Conservation (phyloP, 2,329 filamentous ascomycete species). For the Incumbomyces lentus region DNA sequence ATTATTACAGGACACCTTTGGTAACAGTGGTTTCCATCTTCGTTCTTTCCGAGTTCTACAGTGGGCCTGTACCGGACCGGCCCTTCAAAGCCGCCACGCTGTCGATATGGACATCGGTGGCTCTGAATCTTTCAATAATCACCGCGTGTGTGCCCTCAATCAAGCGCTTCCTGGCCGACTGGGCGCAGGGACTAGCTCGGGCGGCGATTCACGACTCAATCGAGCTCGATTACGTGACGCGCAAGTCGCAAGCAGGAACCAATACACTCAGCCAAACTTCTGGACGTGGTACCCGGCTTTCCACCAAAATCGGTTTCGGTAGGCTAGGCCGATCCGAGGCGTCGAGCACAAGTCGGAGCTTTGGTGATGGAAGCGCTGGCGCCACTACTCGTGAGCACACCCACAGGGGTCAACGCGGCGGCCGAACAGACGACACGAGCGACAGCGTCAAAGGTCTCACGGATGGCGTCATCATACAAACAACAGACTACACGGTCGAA, state of each 20-base stretch:
- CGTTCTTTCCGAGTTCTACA: slow-evolving; percentile 13
- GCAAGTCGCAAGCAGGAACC: neutral
- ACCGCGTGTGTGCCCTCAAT: slow-evolving; percentile 22
- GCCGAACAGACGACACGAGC: neutral
- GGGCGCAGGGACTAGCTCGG: slow-evolving; percentile 6
- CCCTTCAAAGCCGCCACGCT: slow-evolving; percentile 18
- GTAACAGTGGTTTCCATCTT: slow-evolving; percentile 15
- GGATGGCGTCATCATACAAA: slow-evolving; percentile 20
- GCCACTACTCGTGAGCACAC: too few species aligned
- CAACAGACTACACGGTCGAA: slow-evolving; percentile 19
- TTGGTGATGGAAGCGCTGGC: too few species aligned
- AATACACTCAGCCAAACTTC: neutral
- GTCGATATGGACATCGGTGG: slow-evolving; percentile 18
- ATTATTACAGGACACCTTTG: slow-evolving; percentile 18
- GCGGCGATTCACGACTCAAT: neutral
- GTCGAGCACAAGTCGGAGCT: neutral
- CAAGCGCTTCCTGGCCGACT: slow-evolving; percentile 20
- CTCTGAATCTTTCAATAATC: slow-evolving; percentile 20
- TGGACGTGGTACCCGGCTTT: neutral
- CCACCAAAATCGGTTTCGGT: neutral
- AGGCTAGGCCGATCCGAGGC: neutral
- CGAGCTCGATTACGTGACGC: neutral
- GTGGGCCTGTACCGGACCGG: slow-evolving; percentile 14
- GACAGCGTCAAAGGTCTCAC: slow-evolving; percentile 18
- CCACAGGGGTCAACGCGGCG: neutral